Base-by-base conservation (phyloP, 805 yeast genomes). In the Zygosaccharomyces lentus region DNA sequence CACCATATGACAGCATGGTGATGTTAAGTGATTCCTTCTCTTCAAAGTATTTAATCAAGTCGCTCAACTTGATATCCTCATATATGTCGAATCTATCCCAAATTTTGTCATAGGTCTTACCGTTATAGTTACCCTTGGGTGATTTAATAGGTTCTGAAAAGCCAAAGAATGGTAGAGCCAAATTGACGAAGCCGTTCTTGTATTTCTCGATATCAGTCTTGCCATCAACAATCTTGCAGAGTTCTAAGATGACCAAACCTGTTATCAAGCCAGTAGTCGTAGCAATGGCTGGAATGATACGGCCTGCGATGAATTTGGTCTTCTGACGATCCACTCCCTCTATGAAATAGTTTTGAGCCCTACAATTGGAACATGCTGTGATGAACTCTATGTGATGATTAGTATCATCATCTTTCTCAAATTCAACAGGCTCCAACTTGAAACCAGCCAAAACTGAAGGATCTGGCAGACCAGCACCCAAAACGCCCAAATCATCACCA, bases 241-340 rank as follows among this genome's bases (percentile, higher is more conserved):
- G 73, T 69, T 93, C 99, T 55, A 93, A 71, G 59, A 95, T 87
- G 19, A 89, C 95, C 59, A 93, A 74, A 39, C 99, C 99, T 6
- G 99, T 87, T 17, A 93, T 99, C 56, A 90, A 72, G 8, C 97
- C 95, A n/a, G 99, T 93, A 1, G 99, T 93, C 2, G 99, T 93
- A 30, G 99, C 99, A 72, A 93, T 93, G 16, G 99, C 99, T 12
- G 99, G 99, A 55, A 93, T 93, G 55, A 93, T 93, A 69, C 95
- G 83, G 39, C 99, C 99, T 6, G 99, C 99, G 65, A 93, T 91
- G 60, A 91, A 88, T 72, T 93, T 93, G 31, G 99, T 93, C 72
- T 85, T 87, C 42, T 82, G 81, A 52, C 82, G 80, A 62, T 91
- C 97, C 30, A 91, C 97, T 9, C 88, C 72, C 61, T 88, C 96